These are phyloP conservation scores for Collybia nuda DNA, from an alignment of 768 basidiomycete species.

Conservation along the genomic window DNA sequence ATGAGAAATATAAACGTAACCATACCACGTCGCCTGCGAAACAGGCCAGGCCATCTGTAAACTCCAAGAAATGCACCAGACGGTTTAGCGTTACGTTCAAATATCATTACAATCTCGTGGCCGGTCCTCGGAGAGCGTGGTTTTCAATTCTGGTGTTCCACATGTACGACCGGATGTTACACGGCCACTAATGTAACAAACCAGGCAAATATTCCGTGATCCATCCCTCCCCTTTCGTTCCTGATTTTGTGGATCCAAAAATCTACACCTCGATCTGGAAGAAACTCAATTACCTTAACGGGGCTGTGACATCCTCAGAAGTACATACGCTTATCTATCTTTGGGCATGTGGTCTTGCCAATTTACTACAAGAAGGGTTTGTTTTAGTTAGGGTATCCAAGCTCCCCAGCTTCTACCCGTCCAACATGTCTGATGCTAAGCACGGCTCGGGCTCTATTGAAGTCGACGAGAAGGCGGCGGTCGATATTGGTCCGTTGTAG, in stretches of 20 bases:
- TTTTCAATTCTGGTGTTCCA: too few species aligned
- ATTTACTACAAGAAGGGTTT: slow-evolving; percentile 27
- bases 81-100: not conserved
- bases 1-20: not conserved
- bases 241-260: not conserved
- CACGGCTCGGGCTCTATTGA: slow-evolving; percentile 22
- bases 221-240: not conserved
- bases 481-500: slow-evolving; percentile 16
- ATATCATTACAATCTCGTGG: not conserved
- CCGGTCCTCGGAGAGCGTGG: too few species aligned
- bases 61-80: not conserved
- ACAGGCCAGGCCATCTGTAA: not conserved
- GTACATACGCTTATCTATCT: slow-evolving; percentile 9
- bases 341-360: slow-evolving; percentile 18
- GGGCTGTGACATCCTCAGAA: not conserved
- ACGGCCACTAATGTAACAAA: not conserved
- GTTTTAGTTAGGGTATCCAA: slow-evolving; percentile 8
- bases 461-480: slow-evolving; percentile 25
- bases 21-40: too few species aligned
- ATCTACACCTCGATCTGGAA: slow-evolving; percentile 9
- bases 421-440: slow-evolving; percentile 34
- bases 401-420: slow-evolving; percentile 21
- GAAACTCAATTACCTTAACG: slow-evolving; percentile 2
- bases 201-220: slow-evolving; percentile 1
- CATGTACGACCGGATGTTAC: not conserved